Conservation (phyloP, 768 basidiomycete genomes). For the Asterophora lycoperdoides region DNA sequence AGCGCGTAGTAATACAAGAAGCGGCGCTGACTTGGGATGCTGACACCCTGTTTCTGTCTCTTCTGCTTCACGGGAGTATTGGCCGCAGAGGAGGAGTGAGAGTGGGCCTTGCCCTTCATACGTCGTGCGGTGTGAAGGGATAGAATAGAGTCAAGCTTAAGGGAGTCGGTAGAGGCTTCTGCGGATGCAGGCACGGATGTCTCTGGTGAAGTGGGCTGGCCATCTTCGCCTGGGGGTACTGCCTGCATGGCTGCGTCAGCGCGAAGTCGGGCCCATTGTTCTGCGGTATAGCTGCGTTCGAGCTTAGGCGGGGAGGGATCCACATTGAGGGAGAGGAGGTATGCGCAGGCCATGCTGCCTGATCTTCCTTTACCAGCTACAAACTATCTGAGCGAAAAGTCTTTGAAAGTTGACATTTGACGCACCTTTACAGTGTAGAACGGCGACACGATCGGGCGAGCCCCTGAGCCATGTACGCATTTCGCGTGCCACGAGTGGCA, state of each 20-base stretch:
- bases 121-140: constrained; percentile 65
- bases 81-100: constrained; percentile 9
- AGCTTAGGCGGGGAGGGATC: constrained; percentile 44
- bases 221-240: constrained; percentile 34
- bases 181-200: background rate
- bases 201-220: background rate
- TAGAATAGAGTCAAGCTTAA: constrained; percentile 35
- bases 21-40: constrained; percentile 77
- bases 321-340: constrained; percentile 60
- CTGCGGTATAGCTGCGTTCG: constrained; percentile 41
- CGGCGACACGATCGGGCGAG: constrained; percentile 63
- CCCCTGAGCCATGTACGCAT: constrained; percentile 69
- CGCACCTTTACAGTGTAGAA: constrained; percentile 84
- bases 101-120: constrained; percentile 46
- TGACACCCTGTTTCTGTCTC: constrained; percentile 54
- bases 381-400: background rate
- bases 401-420: background rate
- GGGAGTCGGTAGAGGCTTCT: background rate
- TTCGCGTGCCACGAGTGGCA: constrained; percentile 70
- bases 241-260: constrained; percentile 47
- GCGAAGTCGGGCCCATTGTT: constrained; percentile 44
- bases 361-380: constrained; percentile 80
- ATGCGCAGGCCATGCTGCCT: constrained; percentile 81
- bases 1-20: constrained; percentile 79
- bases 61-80: background rate